phyloP scores from a whole-genome alignment of 352 stramenopile genomes.

The Phytopythium vexans region DNA sequence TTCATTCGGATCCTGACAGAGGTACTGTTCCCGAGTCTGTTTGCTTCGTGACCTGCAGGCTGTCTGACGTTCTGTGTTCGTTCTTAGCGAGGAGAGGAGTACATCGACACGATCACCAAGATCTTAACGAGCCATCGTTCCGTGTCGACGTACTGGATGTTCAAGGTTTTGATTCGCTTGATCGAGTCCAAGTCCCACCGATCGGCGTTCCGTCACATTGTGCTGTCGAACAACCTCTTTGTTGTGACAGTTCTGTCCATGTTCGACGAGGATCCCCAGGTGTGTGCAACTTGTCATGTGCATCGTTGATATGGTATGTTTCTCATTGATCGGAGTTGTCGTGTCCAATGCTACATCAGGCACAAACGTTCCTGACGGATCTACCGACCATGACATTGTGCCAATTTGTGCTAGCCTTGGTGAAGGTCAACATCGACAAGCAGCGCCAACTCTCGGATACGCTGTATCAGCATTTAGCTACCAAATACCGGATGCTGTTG shows the following conservation, averaged over 20 bases:
- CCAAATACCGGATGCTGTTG: constrained; percentile 73
- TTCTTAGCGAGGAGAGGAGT: constrained; percentile 64
- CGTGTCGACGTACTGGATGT: constrained; percentile 71
- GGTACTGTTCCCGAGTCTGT: constrained; percentile 23
- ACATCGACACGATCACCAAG: constrained; percentile 62
- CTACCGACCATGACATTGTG: constrained; percentile 78
- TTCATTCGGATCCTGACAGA: constrained; percentile 74
- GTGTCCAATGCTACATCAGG: constrained; percentile 21
- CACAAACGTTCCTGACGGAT: constrained; percentile 56
- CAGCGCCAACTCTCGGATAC: constrained; percentile 57
- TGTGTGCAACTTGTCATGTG: constrained; percentile 13
- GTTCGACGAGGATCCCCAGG: constrained; percentile 66
- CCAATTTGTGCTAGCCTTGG: constrained; percentile 61
- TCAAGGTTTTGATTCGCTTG: constrained; percentile 60
- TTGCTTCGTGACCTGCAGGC: not conserved
- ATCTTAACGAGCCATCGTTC: constrained; percentile 52
- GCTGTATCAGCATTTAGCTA: constrained; percentile 68
- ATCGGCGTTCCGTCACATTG: constrained; percentile 47
- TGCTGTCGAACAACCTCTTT: constrained; percentile 66
- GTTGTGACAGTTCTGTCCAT: constrained; percentile 59
- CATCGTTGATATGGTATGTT: not conserved
- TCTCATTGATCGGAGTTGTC: constrained; percentile 5
- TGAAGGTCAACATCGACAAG: constrained; percentile 64
- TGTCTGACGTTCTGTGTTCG: constrained; percentile 7
- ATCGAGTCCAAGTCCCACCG: constrained; percentile 66